phyloP scores from a whole-genome alignment of 176 grass and related monocot genomes.

The Cymbopogon citratus region DNA sequence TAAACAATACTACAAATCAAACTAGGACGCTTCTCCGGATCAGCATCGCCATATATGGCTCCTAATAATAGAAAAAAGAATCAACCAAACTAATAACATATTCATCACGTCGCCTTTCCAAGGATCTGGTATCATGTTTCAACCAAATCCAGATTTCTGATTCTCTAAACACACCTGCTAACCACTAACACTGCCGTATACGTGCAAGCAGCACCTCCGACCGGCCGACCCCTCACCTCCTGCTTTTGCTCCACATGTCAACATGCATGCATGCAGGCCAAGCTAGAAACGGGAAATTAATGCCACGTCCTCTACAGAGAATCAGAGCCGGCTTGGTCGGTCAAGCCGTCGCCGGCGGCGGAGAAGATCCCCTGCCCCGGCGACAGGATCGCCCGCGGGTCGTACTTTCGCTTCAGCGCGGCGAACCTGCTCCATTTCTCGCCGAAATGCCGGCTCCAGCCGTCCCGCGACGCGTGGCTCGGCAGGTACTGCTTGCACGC shows the following conservation, averaged over 20 bases:
- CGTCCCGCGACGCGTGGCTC: not conserved
- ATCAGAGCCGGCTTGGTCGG: not conserved
- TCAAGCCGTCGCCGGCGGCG: not conserved
- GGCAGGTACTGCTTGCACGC: slow-evolving; percentile 14
- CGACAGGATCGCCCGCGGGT: not conserved
- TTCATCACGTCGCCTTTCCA: not conserved
- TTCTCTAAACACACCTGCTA: not conserved
- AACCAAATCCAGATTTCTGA: not conserved
- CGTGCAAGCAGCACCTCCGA: not conserved
- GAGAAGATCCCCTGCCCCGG: slow-evolving; percentile 14
- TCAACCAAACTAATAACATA: not conserved
- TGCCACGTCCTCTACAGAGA: not conserved
- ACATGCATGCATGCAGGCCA: not conserved
- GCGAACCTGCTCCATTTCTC: not conserved
- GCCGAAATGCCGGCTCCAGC: not conserved
- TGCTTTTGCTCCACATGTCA: not conserved
- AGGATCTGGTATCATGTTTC: not conserved
- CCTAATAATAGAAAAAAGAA: not conserved
- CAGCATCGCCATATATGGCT: not conserved
- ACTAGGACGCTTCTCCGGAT: not conserved
- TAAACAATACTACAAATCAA: not conserved
- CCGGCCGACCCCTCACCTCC: not conserved
- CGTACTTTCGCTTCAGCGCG: slow-evolving; percentile 16
- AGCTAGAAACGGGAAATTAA: not conserved
- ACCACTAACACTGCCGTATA: not conserved